phyloP scores from a whole-genome alignment of 225 moss, liverwort and hornwort species.

The Polytrichum formosum region DNA sequence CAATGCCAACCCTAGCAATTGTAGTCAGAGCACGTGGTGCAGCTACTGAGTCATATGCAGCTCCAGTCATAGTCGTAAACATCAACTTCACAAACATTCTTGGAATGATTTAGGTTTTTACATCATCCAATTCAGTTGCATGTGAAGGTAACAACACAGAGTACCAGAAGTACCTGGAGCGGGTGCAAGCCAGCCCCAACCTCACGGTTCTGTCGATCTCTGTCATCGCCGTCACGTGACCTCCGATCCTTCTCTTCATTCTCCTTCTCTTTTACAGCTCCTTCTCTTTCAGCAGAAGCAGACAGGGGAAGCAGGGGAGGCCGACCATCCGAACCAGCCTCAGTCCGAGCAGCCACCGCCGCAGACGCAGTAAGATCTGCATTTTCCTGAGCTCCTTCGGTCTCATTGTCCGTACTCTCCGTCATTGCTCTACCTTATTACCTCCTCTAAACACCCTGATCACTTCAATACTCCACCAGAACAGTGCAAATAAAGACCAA shows the following conservation, averaged over 20 bases:
- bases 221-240: constrained; percentile 73
- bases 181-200: constrained; percentile 81
- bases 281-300: constrained; percentile 17
- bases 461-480: neutral
- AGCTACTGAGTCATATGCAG: no score
- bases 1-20: no score
- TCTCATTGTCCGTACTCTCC: constrained; percentile 38
- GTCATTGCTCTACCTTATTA: constrained; percentile 26
- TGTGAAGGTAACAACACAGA: no score
- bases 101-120: no score
- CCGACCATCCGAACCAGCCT: constrained; percentile 29
- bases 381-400: constrained; percentile 27
- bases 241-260: constrained; percentile 79
- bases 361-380: constrained; percentile 7
- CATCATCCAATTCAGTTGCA: no score
- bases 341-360: constrained; percentile 6
- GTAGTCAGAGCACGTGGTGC: no score
- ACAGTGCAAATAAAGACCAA: no score
- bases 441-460: neutral
- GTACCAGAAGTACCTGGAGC: constrained; percentile 51
- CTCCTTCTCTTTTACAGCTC: constrained; percentile 15
- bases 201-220: constrained; percentile 82
- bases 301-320: constrained; percentile 38
- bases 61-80: no score
- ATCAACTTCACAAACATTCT: no score